These are phyloP conservation scores for Amauroascus niger DNA, from an alignment of 2,329 filamentous ascomycete genomes.

Conservation along the genomic window DNA sequence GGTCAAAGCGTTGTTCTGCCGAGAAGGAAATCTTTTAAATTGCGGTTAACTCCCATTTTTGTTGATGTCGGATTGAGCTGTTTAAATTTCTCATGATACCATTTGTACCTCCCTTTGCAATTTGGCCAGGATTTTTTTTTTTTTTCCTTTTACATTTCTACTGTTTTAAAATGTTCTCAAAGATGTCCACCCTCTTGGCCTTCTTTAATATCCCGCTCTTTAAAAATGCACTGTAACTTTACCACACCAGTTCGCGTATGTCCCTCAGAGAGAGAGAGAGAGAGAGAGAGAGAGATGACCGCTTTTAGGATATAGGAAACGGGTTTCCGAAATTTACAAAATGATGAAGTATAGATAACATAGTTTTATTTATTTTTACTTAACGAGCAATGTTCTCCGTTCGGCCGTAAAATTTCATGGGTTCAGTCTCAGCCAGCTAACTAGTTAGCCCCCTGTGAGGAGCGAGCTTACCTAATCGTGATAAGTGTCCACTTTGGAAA, in stretches of 20 bases:
- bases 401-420: no score
- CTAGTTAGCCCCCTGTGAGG: background rate
- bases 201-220: background rate
- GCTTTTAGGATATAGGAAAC: background rate
- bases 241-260: no score
- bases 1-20: background rate
- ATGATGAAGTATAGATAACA: background rate
- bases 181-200: background rate
- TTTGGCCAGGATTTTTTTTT: background rate
- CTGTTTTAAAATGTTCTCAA: background rate
- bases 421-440: background rate
- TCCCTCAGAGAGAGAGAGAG: no score
- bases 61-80: background rate
- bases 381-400: no score
- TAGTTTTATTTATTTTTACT: background rate
- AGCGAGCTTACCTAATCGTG: constrained; percentile 7
- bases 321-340: background rate
- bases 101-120: background rate
- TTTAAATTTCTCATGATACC: constrained; percentile 1
- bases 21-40: background rate
- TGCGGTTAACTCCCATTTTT: background rate
- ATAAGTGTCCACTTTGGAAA: constrained; percentile 8
- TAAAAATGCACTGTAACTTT: background rate
- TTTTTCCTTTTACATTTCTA: background rate
- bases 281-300: no score